Percentiles rank a stretch among this genome's conserved stretches.
Conservation (phyloP, 495 filamentous ascomycete genomes). For the Trichoderma parareesei region DNA sequence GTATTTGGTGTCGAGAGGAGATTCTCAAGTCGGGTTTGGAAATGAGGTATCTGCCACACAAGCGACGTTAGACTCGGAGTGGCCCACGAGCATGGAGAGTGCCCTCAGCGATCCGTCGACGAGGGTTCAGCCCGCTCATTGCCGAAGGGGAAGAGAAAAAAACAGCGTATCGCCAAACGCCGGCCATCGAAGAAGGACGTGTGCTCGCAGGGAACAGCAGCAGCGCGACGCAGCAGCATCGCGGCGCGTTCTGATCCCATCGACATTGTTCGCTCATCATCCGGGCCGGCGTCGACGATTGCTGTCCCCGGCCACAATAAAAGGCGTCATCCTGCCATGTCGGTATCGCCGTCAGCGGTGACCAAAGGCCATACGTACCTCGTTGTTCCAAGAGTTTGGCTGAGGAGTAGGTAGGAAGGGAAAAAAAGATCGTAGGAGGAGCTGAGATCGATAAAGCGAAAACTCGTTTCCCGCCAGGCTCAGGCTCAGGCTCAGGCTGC, state of each 20-base stretch:
- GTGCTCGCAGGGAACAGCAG: neutral
- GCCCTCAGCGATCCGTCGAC: constrained; percentile 54
- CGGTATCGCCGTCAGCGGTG: constrained; percentile 25
- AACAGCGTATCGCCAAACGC: constrained; percentile 54
- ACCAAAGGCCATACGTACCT: constrained; percentile 31
- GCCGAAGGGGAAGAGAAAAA: constrained; percentile 60
- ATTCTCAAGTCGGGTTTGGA: constrained; percentile 71
- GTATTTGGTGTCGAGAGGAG: constrained; percentile 30
- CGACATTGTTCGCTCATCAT: constrained; percentile 16
- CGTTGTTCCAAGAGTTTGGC: constrained; percentile 14
- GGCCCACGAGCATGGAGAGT: constrained; percentile 86
- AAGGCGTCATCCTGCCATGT: constrained; percentile 29
- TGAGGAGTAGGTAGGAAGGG: neutral
- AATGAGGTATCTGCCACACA: constrained; percentile 68
- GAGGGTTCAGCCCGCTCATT: constrained; percentile 92
- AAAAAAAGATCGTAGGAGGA: constrained; percentile 10
- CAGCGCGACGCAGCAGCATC: constrained; percentile 10
- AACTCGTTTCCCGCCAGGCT: too few relatives aligned
- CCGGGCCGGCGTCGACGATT: constrained; percentile 30
- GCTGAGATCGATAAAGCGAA: too few relatives aligned
- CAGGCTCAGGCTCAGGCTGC: neutral
- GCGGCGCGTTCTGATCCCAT: constrained; percentile 14
- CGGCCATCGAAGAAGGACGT: neutral
- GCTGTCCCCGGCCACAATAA: constrained; percentile 43
- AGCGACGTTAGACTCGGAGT: constrained; percentile 69